Percentiles rank a stretch among this genome's conserved stretches.
These are phyloP conservation scores for Athelia sp. DNA, from an alignment of 1,284 basidiomycete species.

Conservation along the genomic window DNA sequence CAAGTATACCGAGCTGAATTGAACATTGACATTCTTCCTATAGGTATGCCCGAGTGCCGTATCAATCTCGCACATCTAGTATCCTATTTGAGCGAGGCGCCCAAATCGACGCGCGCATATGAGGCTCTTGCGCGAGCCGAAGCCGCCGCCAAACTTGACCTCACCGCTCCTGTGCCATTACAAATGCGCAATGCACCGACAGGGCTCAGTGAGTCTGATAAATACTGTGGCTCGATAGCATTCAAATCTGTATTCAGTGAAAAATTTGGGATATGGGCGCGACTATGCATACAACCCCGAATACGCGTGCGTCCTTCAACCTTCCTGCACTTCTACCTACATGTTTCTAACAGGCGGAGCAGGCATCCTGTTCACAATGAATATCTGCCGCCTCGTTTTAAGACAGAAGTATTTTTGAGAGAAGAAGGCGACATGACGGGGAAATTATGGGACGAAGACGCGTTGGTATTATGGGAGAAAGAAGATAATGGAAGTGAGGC, in stretches of 20 bases:
- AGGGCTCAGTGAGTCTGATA: conserved; percentile 35
- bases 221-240: background rate
- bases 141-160: conserved; percentile 49
- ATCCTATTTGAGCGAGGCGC: conserved; percentile 77
- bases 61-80: conserved; percentile 80
- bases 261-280: conserved; percentile 71
- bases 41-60: conserved; percentile 78
- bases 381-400: conserved; percentile 45
- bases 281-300: conserved; percentile 79
- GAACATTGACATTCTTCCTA: too few species aligned
- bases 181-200: conserved; percentile 89
- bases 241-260: conserved; percentile 38
- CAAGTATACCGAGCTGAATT: too few species aligned
- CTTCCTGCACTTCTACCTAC: conserved; percentile 1
- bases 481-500: conserved; percentile 53
- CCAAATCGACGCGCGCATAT: conserved; percentile 79
- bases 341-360: conserved; percentile 17
- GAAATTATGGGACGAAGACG: conserved; percentile 75
- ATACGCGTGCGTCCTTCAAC: conserved; percentile 46
- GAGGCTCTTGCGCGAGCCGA: conserved; percentile 74
- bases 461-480: conserved; percentile 68
- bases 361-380: conserved; percentile 71
- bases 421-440: conserved; percentile 43
- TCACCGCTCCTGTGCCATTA: conserved; percentile 64
- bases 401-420: conserved; percentile 45